phyloP scores from a whole-genome alignment of 2,329 filamentous ascomycete genomes.

The Apiospora hydei region DNA sequence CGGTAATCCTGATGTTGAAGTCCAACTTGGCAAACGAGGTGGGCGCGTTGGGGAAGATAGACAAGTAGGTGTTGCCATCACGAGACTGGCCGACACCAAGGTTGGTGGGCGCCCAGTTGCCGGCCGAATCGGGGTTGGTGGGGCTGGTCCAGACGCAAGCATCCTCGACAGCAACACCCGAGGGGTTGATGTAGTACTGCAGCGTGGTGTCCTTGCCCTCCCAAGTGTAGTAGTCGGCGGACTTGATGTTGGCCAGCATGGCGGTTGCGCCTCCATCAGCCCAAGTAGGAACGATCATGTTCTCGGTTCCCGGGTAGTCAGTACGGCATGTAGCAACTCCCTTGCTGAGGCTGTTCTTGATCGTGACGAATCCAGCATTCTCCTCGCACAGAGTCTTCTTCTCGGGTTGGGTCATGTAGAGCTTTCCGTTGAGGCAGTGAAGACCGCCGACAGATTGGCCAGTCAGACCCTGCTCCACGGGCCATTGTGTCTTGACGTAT shows the following conservation, averaged over 20 bases:
- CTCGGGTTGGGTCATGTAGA: constrained; percentile 76
- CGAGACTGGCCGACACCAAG: constrained; percentile 78
- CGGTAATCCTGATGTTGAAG: constrained; percentile 80
- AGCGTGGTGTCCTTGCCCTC: constrained; percentile 78
- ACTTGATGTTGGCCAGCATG: constrained; percentile 73
- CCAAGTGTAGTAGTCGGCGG: constrained; percentile 79
- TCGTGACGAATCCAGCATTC: constrained; percentile 73
- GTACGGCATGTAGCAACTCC: constrained; percentile 86
- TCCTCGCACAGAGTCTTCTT: constrained; percentile 76
- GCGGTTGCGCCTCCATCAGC: constrained; percentile 65
- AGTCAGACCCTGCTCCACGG: constrained; percentile 75
- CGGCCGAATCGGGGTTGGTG: constrained; percentile 58
- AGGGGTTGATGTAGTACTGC: constrained; percentile 93
- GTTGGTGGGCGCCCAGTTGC: constrained; percentile 90
- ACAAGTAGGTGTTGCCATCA: constrained; percentile 75
- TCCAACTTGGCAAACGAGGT: constrained; percentile 74
- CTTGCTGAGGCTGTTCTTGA: constrained; percentile 75
- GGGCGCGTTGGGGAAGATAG: constrained; percentile 84
- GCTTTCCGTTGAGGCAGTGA: constrained; percentile 78
- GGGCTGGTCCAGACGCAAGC: constrained; percentile 78
- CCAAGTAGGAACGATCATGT: constrained; percentile 81
- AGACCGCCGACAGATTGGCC: constrained; percentile 90
- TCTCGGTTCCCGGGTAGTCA: constrained; percentile 93
- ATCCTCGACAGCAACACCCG: constrained; percentile 69
- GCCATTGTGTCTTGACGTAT: constrained; percentile 94